Evolutionary conservation across 345 rosid species (phyloP).

Genomic region (Tarenaya hassleriana): DNA sequence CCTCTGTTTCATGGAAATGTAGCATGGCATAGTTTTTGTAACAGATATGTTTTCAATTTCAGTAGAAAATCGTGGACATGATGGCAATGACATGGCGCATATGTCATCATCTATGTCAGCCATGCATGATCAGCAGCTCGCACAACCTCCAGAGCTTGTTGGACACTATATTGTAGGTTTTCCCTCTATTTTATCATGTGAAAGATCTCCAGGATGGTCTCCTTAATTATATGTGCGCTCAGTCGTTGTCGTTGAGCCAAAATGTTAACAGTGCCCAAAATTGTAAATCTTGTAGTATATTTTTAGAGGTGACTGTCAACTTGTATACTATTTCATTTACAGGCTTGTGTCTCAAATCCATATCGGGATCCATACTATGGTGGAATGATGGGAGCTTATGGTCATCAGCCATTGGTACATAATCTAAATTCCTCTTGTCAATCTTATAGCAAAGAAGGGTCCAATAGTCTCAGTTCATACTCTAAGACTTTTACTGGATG

Average conservation of each 20-base stretch:
- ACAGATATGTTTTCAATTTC: conserved; percentile 21
- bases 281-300: no score
- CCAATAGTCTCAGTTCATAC: conserved; percentile 19
- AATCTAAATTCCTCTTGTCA: conserved; percentile 16
- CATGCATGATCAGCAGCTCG: conserved; percentile 42
- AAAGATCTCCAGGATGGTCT: background rate
- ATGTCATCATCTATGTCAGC: conserved; percentile 33
- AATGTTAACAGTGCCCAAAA: no score
- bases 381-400: conserved; percentile 82
- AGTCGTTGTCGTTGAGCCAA: no score
- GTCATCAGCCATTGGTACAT: conserved; percentile 80
- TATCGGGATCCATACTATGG: conserved; percentile 80
- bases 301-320: no score
- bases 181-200: conserved; percentile 1
- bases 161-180: conserved; percentile 85
- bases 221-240: no score
- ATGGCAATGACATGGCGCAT: conserved; percentile 36
- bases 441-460: background rate
- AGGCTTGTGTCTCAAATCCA: conserved; percentile 90
- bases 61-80: conserved; percentile 46
- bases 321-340: conserved; percentile 26
- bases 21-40: conserved; percentile 2
- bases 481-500: conserved; percentile 19
- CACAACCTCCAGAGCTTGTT: conserved; percentile 85
- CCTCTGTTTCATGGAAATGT: background rate